Conservation (phyloP, 257 asterid species). For the Nicotiana knightiana region DNA sequence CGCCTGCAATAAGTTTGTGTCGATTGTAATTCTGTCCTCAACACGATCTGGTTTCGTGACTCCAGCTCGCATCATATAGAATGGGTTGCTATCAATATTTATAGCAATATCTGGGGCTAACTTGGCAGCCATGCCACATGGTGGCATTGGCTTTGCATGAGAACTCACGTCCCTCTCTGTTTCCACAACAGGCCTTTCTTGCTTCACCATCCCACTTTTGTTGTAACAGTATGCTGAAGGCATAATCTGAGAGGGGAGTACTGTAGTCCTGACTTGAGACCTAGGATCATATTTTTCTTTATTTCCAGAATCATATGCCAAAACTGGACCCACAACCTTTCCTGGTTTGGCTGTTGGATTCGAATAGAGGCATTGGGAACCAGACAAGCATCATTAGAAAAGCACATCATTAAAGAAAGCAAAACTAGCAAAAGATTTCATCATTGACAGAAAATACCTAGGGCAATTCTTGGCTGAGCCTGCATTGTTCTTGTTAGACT, state of each 20-base stretch:
- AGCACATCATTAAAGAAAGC: neutral
- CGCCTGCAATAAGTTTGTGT: constrained; percentile 56
- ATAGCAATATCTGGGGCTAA: constrained; percentile 62
- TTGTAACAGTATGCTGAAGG: constrained; percentile 35
- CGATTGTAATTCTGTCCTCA: constrained; percentile 50
- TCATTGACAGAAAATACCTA: constrained; percentile 29
- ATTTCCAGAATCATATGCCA: constrained; percentile 35
- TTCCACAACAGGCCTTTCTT: constrained; percentile 32
- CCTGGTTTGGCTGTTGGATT: constrained; percentile 57
- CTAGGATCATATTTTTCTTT: constrained; percentile 50
- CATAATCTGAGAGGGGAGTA: constrained; percentile 24
- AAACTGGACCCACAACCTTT: constrained; percentile 44
- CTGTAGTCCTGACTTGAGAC: constrained; percentile 35
- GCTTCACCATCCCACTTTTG: constrained; percentile 31
- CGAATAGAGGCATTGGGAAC: neutral
- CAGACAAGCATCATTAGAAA: neutral
- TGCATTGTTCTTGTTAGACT: constrained; percentile 43
- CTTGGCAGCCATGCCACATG: constrained; percentile 53
- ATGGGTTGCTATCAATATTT: constrained; percentile 53
- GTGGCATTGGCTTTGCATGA: constrained; percentile 38
- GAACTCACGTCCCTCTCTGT: neutral
- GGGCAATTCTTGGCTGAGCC: constrained; percentile 54
- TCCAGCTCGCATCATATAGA: constrained; percentile 38
- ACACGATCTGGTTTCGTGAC: constrained; percentile 30
- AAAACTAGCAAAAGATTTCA: neutral